Conservation (phyloP, 345 rosid genomes). For the Hypericum androsaemum region DNA sequence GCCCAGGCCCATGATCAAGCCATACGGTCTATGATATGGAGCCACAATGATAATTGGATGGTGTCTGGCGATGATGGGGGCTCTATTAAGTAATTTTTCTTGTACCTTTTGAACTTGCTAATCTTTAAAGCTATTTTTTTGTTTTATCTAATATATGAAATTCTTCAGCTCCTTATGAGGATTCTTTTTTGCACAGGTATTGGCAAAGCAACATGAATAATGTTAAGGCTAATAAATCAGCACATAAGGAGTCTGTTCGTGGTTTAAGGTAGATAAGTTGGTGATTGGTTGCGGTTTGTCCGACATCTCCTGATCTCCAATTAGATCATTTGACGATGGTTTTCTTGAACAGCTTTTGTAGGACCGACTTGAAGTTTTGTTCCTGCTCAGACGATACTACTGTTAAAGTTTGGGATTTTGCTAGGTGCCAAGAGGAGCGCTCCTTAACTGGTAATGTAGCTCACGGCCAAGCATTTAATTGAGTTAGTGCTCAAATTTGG, state of each 20-base stretch:
- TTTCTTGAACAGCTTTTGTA: constrained; percentile 66
- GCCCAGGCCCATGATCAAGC: constrained; percentile 96
- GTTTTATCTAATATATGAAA: neutral
- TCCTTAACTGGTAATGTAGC: constrained; percentile 84
- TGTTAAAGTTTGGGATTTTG: constrained; percentile 98
- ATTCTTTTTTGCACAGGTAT: constrained; percentile 40
- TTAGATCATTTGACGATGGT: constrained; percentile 12
- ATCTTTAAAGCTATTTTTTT: constrained; percentile 1
- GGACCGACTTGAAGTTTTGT: constrained; percentile 97
- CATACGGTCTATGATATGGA: constrained; percentile 96
- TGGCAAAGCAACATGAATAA: constrained; percentile 99
- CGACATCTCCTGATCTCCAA: neutral
- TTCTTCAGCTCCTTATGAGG: neutral
- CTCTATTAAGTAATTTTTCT: constrained; percentile 54
- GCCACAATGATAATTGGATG: constrained; percentile 97
- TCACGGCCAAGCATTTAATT: neutral
- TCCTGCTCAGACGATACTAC: constrained; percentile 97
- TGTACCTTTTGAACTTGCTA: neutral
- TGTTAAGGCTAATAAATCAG: constrained; percentile 88
- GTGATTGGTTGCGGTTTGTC: neutral
- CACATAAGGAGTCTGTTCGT: constrained; percentile 93
- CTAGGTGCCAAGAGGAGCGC: constrained; percentile 85
- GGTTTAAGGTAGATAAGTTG: constrained; percentile 52
- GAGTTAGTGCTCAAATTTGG: too few species aligned
- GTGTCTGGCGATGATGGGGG: constrained; percentile 99